Evolutionary conservation across 192 early-diverging fungal genomes (phyloP).

Genomic region (Anaeromyces robustus): DNA sequence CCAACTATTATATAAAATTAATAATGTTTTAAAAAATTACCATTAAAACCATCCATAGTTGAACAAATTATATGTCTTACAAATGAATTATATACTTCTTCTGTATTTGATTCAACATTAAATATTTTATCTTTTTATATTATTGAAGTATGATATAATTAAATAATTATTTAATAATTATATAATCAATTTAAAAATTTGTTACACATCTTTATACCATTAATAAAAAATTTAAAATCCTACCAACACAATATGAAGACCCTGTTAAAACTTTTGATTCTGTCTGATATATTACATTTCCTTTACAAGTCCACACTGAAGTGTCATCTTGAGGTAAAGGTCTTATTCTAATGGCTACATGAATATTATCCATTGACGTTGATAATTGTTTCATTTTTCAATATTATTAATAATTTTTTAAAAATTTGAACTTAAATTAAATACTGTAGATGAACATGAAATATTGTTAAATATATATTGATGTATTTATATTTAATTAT

Average conservation of each 20-base stretch:
- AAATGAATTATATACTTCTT: background rate
- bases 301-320: background rate
- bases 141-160: no score
- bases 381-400: background rate
- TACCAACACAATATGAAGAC: background rate
- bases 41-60: conserved; percentile 87
- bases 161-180: no score
- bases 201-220: no score
- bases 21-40: conserved; percentile 14
- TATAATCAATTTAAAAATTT: no score
- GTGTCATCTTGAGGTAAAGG: background rate
- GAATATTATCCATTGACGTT: background rate
- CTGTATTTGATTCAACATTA: background rate
- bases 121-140: background rate
- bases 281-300: background rate
- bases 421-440: no score
- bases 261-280: background rate
- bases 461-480: no score
- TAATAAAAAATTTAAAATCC: background rate
- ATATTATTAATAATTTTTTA: no score
- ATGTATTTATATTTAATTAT: no score
- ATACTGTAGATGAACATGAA: no score
- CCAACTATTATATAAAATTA: no score
- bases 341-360: background rate
- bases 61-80: conserved; percentile 28